Evolutionary conservation across 139 green algal genomes (phyloP).

Genomic region (Bryopsis sp.): DNA sequence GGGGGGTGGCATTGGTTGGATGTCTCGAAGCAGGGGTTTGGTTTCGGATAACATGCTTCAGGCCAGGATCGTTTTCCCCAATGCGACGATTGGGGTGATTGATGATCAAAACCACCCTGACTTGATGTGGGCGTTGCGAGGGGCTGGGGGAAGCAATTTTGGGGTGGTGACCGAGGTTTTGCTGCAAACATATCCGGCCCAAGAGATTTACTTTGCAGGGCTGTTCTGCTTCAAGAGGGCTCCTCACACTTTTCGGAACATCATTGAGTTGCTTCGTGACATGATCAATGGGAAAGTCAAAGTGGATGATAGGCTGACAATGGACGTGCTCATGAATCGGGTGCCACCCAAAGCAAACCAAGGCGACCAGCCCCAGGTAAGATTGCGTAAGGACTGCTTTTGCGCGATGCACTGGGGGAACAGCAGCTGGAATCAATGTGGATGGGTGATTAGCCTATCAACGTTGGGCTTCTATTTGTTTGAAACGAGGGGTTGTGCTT

Average conservation of each 20-base stretch:
- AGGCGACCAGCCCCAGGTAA: too few relatives aligned
- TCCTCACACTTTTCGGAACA: neutral
- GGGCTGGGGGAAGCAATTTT: constrained; percentile 15
- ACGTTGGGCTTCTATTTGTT: too few relatives aligned
- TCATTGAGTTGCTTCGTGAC: neutral
- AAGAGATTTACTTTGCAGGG: constrained; percentile 5
- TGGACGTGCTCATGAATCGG: constrained; percentile 4
- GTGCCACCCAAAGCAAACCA: too few relatives aligned
- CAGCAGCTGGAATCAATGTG: too few relatives aligned
- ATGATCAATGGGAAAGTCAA: neutral
- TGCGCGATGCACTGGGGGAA: too few relatives aligned
- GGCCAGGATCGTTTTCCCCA: neutral
- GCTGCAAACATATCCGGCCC: constrained; percentile 1
- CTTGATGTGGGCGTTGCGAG: constrained; percentile 10
- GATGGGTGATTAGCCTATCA: too few relatives aligned
- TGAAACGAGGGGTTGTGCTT: too few relatives aligned
- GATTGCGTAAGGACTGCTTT: too few relatives aligned
- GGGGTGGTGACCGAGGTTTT: neutral
- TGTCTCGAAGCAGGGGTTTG: neutral
- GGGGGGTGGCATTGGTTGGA: constrained; percentile 14
- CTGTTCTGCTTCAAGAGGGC: neutral
- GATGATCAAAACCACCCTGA: constrained; percentile 4
- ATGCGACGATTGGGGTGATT: neutral
- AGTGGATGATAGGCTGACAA: constrained; percentile 10
- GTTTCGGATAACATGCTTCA: constrained; percentile 10